Conservation (phyloP, 2,329 filamentous ascomycete genomes). For the Seiridium unicorne region DNA sequence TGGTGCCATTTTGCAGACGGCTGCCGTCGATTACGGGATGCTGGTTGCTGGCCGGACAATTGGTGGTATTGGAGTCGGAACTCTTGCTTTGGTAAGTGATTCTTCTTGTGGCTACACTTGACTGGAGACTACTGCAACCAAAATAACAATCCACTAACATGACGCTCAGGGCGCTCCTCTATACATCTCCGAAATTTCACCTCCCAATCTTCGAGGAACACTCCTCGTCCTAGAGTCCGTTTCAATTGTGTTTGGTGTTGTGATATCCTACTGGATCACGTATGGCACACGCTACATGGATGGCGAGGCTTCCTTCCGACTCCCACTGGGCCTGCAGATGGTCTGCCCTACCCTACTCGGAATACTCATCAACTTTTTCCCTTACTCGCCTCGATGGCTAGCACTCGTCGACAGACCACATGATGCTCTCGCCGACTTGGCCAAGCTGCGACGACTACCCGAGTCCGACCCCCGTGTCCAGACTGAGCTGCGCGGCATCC, state of each 20-base stretch:
- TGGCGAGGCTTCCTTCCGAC: conserved; percentile 39
- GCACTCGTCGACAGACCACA: conserved; percentile 34
- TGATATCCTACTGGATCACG: conserved; percentile 53
- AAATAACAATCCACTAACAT: neutral
- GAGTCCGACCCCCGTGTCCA: conserved; percentile 39
- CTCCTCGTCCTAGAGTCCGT: conserved; percentile 49
- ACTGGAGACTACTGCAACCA: no score
- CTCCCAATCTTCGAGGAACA: conserved; percentile 35
- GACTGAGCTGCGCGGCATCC: conserved; percentile 47
- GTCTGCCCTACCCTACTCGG: conserved; percentile 35
- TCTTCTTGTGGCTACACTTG: no score
- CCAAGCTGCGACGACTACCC: conserved; percentile 38
- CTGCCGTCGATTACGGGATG: conserved; percentile 20
- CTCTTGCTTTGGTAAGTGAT: conserved; percentile 15
- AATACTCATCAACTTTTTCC: conserved; percentile 41
- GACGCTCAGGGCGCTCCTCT: conserved; percentile 6
- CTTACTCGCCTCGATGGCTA: conserved; percentile 45
- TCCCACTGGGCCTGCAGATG: conserved; percentile 46
- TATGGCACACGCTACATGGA: conserved; percentile 46
- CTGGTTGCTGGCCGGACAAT: conserved; percentile 26
- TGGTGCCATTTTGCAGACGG: conserved; percentile 39
- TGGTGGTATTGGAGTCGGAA: conserved; percentile 28
- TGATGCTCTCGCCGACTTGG: conserved; percentile 34
- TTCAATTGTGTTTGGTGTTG: conserved; percentile 49
- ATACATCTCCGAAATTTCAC: conserved; percentile 31